These are phyloP conservation scores for Aspergillus carbonarius DNA, from an alignment of 2,329 filamentous ascomycete genomes.

Conservation along the genomic window DNA sequence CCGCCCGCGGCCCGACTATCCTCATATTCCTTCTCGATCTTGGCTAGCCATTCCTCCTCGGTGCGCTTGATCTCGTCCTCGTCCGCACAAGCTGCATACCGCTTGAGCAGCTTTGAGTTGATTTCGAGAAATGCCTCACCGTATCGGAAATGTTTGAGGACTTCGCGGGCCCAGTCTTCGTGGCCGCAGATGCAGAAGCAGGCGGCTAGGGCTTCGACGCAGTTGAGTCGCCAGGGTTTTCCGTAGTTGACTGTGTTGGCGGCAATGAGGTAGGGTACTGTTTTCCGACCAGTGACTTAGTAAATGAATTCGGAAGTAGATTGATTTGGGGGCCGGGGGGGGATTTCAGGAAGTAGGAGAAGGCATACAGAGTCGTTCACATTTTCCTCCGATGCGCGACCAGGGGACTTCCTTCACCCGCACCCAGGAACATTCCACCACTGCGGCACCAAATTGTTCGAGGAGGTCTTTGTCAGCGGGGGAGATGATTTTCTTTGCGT, in stretches of 20 bases:
- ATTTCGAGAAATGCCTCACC: slow-evolving; percentile 87
- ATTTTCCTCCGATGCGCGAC: slow-evolving; percentile 86
- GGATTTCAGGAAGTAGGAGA: no score
- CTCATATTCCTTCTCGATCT: slow-evolving; percentile 84
- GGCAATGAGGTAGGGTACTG: slow-evolving; percentile 87
- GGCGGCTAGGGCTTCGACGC: slow-evolving; percentile 89
- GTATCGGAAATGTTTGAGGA: slow-evolving; percentile 83
- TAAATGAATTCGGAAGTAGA: neutral
- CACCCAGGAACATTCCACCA: slow-evolving; percentile 97
- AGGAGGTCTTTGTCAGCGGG: slow-evolving; percentile 79
- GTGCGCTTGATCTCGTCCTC: slow-evolving; percentile 80
- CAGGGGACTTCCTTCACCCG: slow-evolving; percentile 89
- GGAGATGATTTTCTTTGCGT: slow-evolving; percentile 81
- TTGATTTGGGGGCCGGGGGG: no score
- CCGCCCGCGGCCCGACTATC: slow-evolving; percentile 66
- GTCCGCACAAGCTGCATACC: slow-evolving; percentile 79
- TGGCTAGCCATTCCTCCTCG: slow-evolving; percentile 83
- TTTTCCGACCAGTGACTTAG: neutral
- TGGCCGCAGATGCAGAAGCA: slow-evolving; percentile 93
- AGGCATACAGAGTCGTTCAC: slow-evolving; percentile 67
- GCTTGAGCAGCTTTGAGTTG: slow-evolving; percentile 76
- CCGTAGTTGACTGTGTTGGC: slow-evolving; percentile 98
- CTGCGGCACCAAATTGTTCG: slow-evolving; percentile 86
- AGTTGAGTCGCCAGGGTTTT: slow-evolving; percentile 91
- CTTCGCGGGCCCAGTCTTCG: slow-evolving; percentile 81